Evolutionary conservation across 177 flowering plant genomes (phyloP), one percentile per base, ranked within the genome.

Genomic region (Vitis hybrid): DNA sequence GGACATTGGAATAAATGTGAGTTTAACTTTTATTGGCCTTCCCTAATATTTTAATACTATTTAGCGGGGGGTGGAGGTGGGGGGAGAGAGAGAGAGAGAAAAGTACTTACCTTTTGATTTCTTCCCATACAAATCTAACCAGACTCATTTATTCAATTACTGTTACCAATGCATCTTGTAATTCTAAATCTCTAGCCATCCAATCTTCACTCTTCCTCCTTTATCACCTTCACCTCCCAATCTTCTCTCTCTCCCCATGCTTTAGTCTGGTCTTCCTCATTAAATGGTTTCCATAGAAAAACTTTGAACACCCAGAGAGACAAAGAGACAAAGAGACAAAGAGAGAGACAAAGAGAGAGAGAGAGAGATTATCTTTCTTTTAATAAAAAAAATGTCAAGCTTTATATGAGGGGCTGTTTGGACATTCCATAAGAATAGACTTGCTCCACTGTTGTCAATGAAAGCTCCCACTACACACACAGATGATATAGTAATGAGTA

Each of bases 91-190:
- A 57, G 46, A 32, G 60, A 52, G 51, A 52, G 1, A 57, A 56
- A 54, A 51, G 65, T 66, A 11, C 58, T 60, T 59, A 48, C 48
- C 16, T 52, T 65, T 62, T 64, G 18, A 14, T 51, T 51, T 15
- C 30, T n/a, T n/a, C 8, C 71, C 65, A 51, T 30, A 54, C 49
- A 60, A 60, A 5, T 52, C 30, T 65, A 52, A 16, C 52, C 70
- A 60, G 60, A 52, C 72, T 73, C 79, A 79, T 82, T 81, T 72
- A 79, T 67, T 78, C 75, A 62, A 57, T 73, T 71, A 66, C 88
- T 74, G 64, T 55, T 79, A 77, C 81, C 85, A 80, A 83, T 80
- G 85, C 74, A 32, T 79, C 86, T 83, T 75, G 88, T 83, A 78
- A 80, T 76, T 76, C 77, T 83, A 80, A 85, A 81, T 76, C 48